Conservation (phyloP, 495 filamentous ascomycete species). For the Penicillium bovifimosum region DNA sequence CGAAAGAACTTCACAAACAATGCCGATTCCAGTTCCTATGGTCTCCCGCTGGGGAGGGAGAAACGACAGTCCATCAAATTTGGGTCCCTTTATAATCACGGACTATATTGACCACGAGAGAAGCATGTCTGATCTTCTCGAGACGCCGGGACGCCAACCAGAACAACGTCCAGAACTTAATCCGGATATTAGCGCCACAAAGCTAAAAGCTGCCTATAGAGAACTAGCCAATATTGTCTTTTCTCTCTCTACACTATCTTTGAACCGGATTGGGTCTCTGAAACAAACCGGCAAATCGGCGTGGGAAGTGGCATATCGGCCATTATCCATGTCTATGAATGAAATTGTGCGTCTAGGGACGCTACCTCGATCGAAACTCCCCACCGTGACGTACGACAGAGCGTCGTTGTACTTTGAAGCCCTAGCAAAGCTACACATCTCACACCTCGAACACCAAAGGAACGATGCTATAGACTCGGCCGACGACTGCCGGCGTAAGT, state of each 20-base stretch:
- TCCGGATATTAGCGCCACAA: constrained; percentile 21
- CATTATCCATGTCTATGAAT: constrained; percentile 26
- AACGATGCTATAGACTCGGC: constrained; percentile 14
- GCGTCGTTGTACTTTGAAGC: not conserved
- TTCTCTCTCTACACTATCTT: constrained; percentile 24
- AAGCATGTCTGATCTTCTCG: constrained; percentile 26
- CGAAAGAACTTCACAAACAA: constrained; percentile 22
- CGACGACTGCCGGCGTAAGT: constrained; percentile 38
- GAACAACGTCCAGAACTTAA: constrained; percentile 24
- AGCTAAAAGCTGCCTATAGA: constrained; percentile 26
- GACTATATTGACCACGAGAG: constrained; percentile 33
- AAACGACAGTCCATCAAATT: constrained; percentile 12
- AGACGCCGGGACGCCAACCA: constrained; percentile 15
- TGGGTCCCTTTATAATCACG: constrained; percentile 38
- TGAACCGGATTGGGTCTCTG: constrained; percentile 34
- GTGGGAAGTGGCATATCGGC: constrained; percentile 17
- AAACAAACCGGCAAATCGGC: constrained; percentile 15
- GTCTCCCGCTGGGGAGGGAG: constrained; percentile 29
- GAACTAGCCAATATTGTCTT: constrained; percentile 33
- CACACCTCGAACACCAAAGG: constrained; percentile 1
- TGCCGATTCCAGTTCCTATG: constrained; percentile 29
- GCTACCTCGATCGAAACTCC: constrained; percentile 28
- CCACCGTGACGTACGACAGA: constrained; percentile 16
- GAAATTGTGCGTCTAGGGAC: constrained; percentile 25
- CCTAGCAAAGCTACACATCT: not conserved